phyloP scores from a whole-genome alignment of 2,329 filamentous ascomycete species.

The Ustulina deusta region DNA sequence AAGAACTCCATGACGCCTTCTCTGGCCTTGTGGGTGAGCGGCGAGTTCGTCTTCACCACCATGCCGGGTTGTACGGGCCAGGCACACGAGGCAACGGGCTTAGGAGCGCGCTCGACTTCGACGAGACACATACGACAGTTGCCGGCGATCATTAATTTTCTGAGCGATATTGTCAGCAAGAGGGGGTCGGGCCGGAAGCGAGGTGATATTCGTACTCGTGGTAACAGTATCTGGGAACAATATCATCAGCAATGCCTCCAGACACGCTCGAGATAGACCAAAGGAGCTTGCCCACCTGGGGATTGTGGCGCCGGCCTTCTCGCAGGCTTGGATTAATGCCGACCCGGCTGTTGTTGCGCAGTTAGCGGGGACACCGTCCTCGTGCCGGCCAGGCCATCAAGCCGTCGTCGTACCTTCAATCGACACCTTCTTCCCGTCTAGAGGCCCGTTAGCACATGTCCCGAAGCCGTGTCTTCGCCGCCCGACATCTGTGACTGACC shows the following conservation, averaged over 20 bases:
- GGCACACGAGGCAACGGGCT: constrained; percentile 97
- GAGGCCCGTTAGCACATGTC: constrained; percentile 41
- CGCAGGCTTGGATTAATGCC: constrained; percentile 97
- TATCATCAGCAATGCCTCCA: constrained; percentile 75
- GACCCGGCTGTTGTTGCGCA: constrained; percentile 79
- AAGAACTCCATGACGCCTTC: constrained; percentile 99
- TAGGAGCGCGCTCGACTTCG: constrained; percentile 95
- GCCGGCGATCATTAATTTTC: constrained; percentile 98
- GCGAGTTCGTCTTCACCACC: constrained; percentile 98
- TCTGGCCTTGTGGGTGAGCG: constrained; percentile 94
- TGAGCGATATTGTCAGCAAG: constrained; percentile 61
- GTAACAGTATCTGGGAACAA: constrained; percentile 78
- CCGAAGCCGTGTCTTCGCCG: constrained; percentile 23
- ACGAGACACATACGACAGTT: constrained; percentile 99
- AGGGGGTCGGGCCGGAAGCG: constrained; percentile 33
- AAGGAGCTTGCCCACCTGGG: constrained; percentile 71
- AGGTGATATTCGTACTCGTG: constrained; percentile 78
- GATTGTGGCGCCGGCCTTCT: constrained; percentile 92
- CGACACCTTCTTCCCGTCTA: constrained; percentile 97
- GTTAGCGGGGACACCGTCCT: constrained; percentile 52
- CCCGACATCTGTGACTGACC: constrained; percentile 66
- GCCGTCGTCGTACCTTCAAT: constrained; percentile 80
- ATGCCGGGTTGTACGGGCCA: constrained; percentile 99
- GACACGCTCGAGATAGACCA: constrained; percentile 50
- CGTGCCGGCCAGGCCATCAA: neutral